These are phyloP conservation scores for Penicillium argentinense DNA, from an alignment of 495 filamentous ascomycete species.

Conservation along the genomic window DNA sequence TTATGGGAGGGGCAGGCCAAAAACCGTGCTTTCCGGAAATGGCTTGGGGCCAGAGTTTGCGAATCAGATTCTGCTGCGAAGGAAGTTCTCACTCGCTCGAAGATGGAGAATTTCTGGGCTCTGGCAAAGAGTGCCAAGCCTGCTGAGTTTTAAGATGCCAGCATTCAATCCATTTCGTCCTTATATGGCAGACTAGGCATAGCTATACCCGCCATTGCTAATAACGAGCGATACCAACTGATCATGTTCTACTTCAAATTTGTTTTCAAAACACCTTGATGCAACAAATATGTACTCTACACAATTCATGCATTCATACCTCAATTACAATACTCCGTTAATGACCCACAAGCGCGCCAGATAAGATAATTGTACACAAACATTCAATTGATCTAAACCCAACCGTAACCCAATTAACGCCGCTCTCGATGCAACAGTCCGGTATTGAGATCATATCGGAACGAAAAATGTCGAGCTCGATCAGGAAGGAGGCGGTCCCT, in stretches of 20 bases:
- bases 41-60: conserved; percentile 74
- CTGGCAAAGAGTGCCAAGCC: conserved; percentile 71
- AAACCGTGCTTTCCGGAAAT: conserved; percentile 75
- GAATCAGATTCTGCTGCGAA: conserved; percentile 87
- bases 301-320: conserved; percentile 11
- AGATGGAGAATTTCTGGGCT: conserved; percentile 97
- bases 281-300: conserved; percentile 18
- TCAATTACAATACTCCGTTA: no score
- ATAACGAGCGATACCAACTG: conserved; percentile 2
- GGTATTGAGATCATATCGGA: conserved; percentile 15
- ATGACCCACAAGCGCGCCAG: no score
- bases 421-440: conserved; percentile 32
- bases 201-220: background rate
- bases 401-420: conserved; percentile 16
- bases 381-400: no score
- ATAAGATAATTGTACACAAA: no score
- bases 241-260: background rate
- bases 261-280: conserved; percentile 11
- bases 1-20: conserved; percentile 88
- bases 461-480: conserved; percentile 12
- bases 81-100: conserved; percentile 72
- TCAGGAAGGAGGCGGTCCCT: conserved; percentile 39
- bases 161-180: background rate
- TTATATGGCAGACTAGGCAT: no score
- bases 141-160: conserved; percentile 31